phyloP scores from a whole-genome alignment of 306 rosid genomes.

The Pterocarpus macrocarpus region DNA sequence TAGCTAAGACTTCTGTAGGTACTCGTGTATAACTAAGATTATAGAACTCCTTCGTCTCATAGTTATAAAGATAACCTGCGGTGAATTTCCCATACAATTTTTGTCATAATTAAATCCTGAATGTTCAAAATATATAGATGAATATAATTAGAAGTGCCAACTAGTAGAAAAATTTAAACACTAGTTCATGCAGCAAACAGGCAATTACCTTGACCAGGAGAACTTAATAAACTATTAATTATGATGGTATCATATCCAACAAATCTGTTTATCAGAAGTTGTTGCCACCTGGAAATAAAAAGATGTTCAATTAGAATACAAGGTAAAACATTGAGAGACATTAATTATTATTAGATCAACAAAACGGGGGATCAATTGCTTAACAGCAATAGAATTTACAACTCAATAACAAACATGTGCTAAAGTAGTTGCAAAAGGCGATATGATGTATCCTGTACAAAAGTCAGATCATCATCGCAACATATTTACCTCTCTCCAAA shows the following conservation, averaged over 20 bases:
- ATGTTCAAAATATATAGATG: conserved; percentile 28
- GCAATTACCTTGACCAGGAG: conserved; percentile 88
- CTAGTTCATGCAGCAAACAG: conserved; percentile 32
- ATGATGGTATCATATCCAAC: conserved; percentile 98
- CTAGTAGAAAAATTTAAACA: conserved; percentile 6
- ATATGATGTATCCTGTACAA: neutral
- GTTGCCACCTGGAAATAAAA: conserved; percentile 92
- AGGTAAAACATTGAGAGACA: conserved; percentile 14
- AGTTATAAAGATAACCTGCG: conserved; percentile 91
- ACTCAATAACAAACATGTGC: conserved; percentile 14
- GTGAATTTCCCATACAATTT: conserved; percentile 46
- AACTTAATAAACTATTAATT: conserved; percentile 91
- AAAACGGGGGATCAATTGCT: conserved; percentile 34
- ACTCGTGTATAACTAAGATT: conserved; percentile 86
- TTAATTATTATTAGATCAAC: conserved; percentile 18
- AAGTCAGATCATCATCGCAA: conserved; percentile 26
- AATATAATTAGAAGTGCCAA: neutral
- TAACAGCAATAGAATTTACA: conserved; percentile 36
- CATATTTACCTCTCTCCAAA: conserved; percentile 85
- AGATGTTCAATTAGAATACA: conserved; percentile 23
- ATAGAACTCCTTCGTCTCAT: conserved; percentile 85
- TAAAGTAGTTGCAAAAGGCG: conserved; percentile 10
- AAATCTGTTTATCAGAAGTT: conserved; percentile 89
- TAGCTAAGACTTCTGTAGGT: conserved; percentile 79
- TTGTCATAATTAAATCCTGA: conserved; percentile 38